These are phyloP conservation scores for Cryphonectria radicalis DNA, from an alignment of 2,329 filamentous ascomycete genomes.

Conservation along the genomic window DNA sequence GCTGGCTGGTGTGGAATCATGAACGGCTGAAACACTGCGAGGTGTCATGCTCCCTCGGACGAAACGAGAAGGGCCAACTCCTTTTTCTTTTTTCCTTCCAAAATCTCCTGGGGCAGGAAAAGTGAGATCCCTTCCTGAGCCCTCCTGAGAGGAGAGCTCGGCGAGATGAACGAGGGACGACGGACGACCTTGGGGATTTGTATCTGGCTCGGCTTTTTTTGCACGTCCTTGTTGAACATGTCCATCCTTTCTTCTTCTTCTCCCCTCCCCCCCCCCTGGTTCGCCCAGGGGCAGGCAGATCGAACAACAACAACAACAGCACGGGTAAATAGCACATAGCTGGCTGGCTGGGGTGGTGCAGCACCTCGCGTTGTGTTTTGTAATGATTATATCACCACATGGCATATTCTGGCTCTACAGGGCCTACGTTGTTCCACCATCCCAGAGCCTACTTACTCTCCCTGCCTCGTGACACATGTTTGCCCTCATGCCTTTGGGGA, in stretches of 20 bases:
- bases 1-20: not conserved
- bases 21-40: not conserved
- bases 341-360: not conserved
- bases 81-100: not conserved
- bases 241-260: not conserved
- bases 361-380: not conserved
- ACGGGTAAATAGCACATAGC: not conserved
- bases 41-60: not conserved
- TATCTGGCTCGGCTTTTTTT: not conserved
- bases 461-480: not conserved
- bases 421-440: not conserved
- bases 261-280: not conserved
- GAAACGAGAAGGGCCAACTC: not conserved
- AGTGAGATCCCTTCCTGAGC: no score
- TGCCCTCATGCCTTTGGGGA: not conserved
- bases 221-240: not conserved
- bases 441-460: not conserved
- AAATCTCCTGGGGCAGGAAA: not conserved
- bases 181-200: not conserved
- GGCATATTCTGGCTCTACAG: slow-evolving; percentile 1
- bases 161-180: no score
- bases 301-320: not conserved
- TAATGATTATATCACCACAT: slow-evolving; percentile 2
- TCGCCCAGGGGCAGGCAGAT: not conserved
- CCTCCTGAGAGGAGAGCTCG: no score